These are phyloP conservation scores for Gastrolobium bilobum DNA, from an alignment of 306 rosid species.

Conservation along the genomic window DNA sequence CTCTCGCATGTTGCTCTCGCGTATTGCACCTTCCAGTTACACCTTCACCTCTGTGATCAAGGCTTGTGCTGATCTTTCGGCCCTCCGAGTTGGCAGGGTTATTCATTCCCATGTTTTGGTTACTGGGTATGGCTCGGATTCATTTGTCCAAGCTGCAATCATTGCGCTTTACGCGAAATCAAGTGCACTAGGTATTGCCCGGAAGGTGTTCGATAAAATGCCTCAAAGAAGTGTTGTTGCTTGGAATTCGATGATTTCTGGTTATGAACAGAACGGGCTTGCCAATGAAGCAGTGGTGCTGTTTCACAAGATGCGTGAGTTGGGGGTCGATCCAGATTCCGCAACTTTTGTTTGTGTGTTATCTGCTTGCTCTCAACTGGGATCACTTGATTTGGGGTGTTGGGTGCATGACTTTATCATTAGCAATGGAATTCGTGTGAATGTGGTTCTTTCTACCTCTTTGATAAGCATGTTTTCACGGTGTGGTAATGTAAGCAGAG, in stretches of 20 bases:
- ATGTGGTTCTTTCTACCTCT: slow-evolving; percentile 76
- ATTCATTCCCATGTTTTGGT: slow-evolving; percentile 74
- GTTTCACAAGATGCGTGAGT: slow-evolving; percentile 59
- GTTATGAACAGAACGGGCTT: slow-evolving; percentile 81
- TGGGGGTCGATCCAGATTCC: slow-evolving; percentile 67
- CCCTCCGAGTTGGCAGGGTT: slow-evolving; percentile 54
- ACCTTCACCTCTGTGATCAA: slow-evolving; percentile 88
- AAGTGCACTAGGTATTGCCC: slow-evolving; percentile 56
- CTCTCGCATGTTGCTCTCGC: slow-evolving; percentile 65
- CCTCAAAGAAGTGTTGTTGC: slow-evolving; percentile 69
- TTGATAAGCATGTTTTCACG: slow-evolving; percentile 87
- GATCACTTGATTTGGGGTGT: slow-evolving; percentile 74
- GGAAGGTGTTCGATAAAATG: slow-evolving; percentile 76
- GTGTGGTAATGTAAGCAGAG: slow-evolving; percentile 75
- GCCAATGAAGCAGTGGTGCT: slow-evolving; percentile 65
- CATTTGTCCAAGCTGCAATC: slow-evolving; percentile 79
- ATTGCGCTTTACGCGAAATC: slow-evolving; percentile 67
- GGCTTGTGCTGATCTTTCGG: slow-evolving; percentile 82
- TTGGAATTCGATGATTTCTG: slow-evolving; percentile 92
- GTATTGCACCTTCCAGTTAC: slow-evolving; percentile 66
- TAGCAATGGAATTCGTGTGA: slow-evolving; percentile 55
- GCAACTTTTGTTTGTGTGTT: slow-evolving; percentile 70
- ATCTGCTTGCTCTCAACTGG: slow-evolving; percentile 86
- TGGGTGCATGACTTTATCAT: slow-evolving; percentile 71
- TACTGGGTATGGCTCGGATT: slow-evolving; percentile 67